Evolutionary conservation across 2,329 filamentous ascomycete species (phyloP), one percentile per base, ranked within the genome.

Genomic region (Colletotrichum euphorbiae): DNA sequence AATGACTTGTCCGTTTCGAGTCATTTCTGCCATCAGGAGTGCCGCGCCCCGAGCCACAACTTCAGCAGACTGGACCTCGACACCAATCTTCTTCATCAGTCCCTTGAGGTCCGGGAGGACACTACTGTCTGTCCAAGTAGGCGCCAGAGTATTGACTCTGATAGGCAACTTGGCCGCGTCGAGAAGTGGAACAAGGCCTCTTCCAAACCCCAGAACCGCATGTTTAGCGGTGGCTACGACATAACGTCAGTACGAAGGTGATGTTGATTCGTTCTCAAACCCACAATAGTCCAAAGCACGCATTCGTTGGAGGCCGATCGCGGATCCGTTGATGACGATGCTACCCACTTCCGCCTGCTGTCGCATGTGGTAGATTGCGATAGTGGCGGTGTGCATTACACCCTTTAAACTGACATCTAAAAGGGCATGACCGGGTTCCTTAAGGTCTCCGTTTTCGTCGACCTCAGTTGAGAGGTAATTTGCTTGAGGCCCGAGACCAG

Each of bases 251-350:
- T 21, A 6, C 3, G 2, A 6, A 4, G 70, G 59, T 6, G 5
- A 6, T 2, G 1, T 15, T 11, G 13, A 0, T 36, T 7, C 3
- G 0, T 6, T 21, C 7, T 6, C 42, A 19, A n/a, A 7, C 77
- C 73, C 64, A 82, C 81, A 73, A 66, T 89, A 89, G 72, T 89
- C 86, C 0, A 80, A 77, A 2, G 80, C 79, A 17, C 83, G 79
- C 56, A 88, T 79, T 1, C 81, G 83, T 63, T 86, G 84, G 8
- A 88, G 77, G 2, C 79, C 80, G 0, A 85, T 83, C 4, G 78
- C 79, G 0, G 87, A 89, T 3, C 81, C 82, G 52, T 81, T 85
- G 50, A 88, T 78, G 15, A 88, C 84, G 28, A 89, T 80, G 63
- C 84, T 86, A n/a, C 83, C 81, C n/a, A 82, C 79, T 50, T 78